Evolutionary conservation across 2,329 filamentous ascomycete species (phyloP), one percentile per base, ranked within the genome.

Genomic region (Phoma sp.): DNA sequence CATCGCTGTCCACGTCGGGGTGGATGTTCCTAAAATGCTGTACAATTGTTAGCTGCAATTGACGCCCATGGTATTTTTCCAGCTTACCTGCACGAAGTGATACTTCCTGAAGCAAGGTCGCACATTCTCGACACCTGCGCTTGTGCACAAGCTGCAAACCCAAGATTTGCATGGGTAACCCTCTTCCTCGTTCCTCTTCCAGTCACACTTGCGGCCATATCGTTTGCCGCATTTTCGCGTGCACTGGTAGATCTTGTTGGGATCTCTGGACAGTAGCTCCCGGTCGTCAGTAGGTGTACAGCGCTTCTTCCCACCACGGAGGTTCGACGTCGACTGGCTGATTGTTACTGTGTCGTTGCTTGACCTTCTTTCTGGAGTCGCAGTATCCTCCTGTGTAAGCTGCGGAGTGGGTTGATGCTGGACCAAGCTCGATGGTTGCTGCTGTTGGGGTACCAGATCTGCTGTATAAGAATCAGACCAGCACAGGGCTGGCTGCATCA

Each of bases 11-110:
- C 29, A 73, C 47, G 3, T 64, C 64, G 21, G 72, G 70, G 45
- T 75, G 73, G n/a, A 74, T 71, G 37, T 75, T 75, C 22, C 70
- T 63, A 60, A 75, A 75, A 55, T 75, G 73, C 61, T 75, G 21
- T 22, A 8, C 4, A 3, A 29, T 40, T 21, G 29, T 49, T 21
- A 44, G 53, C 39, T 45, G 32, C 32, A 7, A 38, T 25, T 6
- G 17, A 1, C 7, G 36, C 6, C 19, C 4, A 24, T 9, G 24
- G 36, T 13, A 27, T 1, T 32, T 31, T 15, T 12, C 29, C 15
- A 4, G 46, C 63, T 55, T 55, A 63, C 64, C 60, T 68, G 72
- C 22, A 67, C 66, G 55, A 75, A 74, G 41, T 75, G 73, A 48
- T 75, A 74, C 37, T 70, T 70, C 41, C 73, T 56, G 47, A 73